phyloP scores from a whole-genome alignment of 148 eudicot species.

The Limonium bicolor region DNA sequence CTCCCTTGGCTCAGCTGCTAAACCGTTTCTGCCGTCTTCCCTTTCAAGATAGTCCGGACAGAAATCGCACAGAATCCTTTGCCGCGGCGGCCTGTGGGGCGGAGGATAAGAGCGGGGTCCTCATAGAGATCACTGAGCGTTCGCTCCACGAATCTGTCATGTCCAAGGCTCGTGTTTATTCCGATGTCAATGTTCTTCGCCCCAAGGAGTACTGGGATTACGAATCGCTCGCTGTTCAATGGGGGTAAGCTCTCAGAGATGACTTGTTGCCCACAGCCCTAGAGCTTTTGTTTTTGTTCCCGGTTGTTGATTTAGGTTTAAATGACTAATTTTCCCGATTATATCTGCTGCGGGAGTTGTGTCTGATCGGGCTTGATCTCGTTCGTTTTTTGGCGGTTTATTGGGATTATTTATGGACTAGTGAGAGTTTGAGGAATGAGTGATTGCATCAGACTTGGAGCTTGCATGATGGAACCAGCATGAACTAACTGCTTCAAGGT shows the following conservation, averaged over 20 bases:
- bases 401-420: too few species aligned
- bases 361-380: too few species aligned
- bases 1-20: slow-evolving; percentile 10
- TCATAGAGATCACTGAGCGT: not conserved
- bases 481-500: too few species aligned
- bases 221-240: slow-evolving; percentile 60
- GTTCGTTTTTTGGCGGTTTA: too few species aligned
- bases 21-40: slow-evolving; percentile 10
- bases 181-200: slow-evolving; percentile 58
- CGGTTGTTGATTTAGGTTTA: not conserved
- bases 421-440: too few species aligned
- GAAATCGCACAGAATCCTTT: too few species aligned
- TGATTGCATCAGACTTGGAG: too few species aligned
- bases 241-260: slow-evolving; percentile 34
- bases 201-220: slow-evolving; percentile 75
- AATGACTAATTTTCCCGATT: not conserved
- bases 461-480: too few species aligned
- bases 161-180: slow-evolving; percentile 72
- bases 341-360: too few species aligned
- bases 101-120: not conserved
- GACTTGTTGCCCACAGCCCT: not conserved
- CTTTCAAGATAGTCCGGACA: too few species aligned
- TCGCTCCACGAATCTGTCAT: slow-evolving; percentile 9
- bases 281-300: not conserved
- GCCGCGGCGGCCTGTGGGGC: too few species aligned